Conservation (phyloP, 257 asterid genomes). For the Solanum microdontum region DNA sequence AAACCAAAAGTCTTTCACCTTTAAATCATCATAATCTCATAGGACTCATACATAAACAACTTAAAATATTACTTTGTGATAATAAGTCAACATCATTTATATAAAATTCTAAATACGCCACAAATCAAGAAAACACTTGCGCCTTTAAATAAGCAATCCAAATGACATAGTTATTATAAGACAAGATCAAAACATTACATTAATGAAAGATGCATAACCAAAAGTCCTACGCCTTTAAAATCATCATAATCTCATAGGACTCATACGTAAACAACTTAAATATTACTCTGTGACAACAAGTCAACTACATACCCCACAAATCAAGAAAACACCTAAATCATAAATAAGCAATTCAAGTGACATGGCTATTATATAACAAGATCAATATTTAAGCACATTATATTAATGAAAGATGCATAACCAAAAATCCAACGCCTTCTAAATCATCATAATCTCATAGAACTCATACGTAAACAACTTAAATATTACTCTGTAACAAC, state of each 20-base stretch:
- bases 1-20: not conserved
- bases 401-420: not conserved
- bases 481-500: too few relatives aligned
- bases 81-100: not conserved
- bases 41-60: not conserved
- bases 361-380: not conserved
- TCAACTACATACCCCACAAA: not conserved
- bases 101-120: not conserved
- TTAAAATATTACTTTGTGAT: not conserved
- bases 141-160: not conserved
- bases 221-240: not conserved
- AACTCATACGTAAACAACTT: too few relatives aligned
- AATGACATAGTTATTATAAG: not conserved
- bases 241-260: not conserved
- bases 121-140: not conserved
- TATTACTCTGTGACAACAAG: not conserved
- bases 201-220: not conserved
- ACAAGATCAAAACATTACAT: not conserved
- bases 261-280: too few relatives aligned
- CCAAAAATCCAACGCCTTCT: not conserved
- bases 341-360: not conserved
- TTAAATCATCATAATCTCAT: too few relatives aligned
- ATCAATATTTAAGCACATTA: not conserved
- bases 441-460: too few relatives aligned
- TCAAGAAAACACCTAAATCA: not conserved